phyloP scores from a whole-genome alignment of 169 alveolate species.

The Plasmodium coatneyi region DNA sequence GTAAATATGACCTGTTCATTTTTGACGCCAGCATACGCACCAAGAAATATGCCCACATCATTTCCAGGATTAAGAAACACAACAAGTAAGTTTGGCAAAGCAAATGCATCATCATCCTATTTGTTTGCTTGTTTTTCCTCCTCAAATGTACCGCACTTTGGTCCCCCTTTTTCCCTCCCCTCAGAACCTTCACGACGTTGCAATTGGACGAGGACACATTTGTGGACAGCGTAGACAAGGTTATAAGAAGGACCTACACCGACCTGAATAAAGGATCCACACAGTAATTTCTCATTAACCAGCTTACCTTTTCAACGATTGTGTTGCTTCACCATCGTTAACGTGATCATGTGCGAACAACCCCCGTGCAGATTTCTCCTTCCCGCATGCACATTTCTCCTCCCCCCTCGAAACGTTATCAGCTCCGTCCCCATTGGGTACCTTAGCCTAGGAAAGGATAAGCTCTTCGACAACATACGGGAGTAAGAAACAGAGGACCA shows the following conservation, averaged over 20 bases:
- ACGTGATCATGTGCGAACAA: background rate
- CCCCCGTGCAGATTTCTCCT: background rate
- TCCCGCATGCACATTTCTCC: background rate
- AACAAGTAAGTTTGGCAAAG: conserved; percentile 23
- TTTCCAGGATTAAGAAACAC: conserved; percentile 56
- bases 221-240: conserved; percentile 34
- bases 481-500: conserved; percentile 16
- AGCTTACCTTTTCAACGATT: background rate
- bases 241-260: conserved; percentile 15
- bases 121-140: background rate
- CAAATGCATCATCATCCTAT: background rate
- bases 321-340: background rate
- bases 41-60: conserved; percentile 26
- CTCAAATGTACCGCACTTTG: background rate
- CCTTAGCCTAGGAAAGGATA: conserved; percentile 57
- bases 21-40: conserved; percentile 54
- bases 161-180: background rate
- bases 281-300: conserved; percentile 4
- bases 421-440: conserved; percentile 73
- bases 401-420: background rate
- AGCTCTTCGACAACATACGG: conserved; percentile 51
- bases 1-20: conserved; percentile 31
- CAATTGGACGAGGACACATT: conserved; percentile 40
- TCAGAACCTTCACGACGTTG: conserved; percentile 63
- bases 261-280: conserved; percentile 70